Conservation (phyloP, 345 rosid species). For the Rhodomyrtus tomentosa region DNA sequence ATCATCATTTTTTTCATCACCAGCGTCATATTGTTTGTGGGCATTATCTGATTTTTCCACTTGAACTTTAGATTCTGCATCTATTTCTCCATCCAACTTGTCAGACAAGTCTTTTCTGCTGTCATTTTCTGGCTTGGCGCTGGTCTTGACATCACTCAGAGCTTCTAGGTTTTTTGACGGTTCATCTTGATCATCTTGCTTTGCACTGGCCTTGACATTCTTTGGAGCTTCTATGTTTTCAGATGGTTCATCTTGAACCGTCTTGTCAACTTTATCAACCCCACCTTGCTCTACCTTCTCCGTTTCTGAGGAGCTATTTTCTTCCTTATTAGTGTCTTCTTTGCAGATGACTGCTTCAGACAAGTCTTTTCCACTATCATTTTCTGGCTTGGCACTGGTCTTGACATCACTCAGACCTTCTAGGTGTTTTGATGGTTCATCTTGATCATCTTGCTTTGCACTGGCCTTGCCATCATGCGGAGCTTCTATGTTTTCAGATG, state of each 20-base stretch:
- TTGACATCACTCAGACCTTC: slow-evolving; percentile 3
- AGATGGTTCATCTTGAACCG: background rate
- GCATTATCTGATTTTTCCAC: background rate
- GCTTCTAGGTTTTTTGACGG: slow-evolving; percentile 12
- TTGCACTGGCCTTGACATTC: background rate
- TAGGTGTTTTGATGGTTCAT: slow-evolving; percentile 9
- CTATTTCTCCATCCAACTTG: background rate
- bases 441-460: slow-evolving; percentile 5
- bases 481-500: background rate
- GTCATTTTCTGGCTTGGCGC: slow-evolving; percentile 8
- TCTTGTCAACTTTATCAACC: background rate
- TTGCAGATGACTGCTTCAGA: background rate
- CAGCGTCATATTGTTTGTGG: background rate
- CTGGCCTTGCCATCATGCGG: background rate
- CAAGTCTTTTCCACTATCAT: slow-evolving; percentile 4
- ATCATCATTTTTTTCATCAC: background rate
- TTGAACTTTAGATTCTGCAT: background rate
- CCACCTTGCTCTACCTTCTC: background rate
- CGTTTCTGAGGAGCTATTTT: background rate
- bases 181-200: slow-evolving; percentile 7
- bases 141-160: background rate
- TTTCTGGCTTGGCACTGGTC: slow-evolving; percentile 3
- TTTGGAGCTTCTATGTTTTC: background rate
- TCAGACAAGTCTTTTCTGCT: slow-evolving; percentile 1
- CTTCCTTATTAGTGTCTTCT: background rate